These are phyloP conservation scores for Saccharomycopsis synnaedendra DNA, from an alignment of 805 yeast genomes.

Conservation along the genomic window DNA sequence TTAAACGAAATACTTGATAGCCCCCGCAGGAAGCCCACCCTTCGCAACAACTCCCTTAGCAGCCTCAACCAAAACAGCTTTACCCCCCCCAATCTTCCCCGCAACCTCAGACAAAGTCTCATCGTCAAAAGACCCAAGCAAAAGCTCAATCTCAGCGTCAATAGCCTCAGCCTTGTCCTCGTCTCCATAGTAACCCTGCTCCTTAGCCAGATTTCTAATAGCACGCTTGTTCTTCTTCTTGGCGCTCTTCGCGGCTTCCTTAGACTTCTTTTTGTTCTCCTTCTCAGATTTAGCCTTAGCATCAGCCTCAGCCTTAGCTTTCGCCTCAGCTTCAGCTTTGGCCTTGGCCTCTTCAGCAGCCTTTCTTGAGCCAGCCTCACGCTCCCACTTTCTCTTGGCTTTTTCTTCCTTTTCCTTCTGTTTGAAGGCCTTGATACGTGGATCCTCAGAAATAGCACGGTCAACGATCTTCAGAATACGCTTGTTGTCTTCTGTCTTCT, in stretches of 20 bases:
- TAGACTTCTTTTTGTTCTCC: slow-evolving; percentile 84
- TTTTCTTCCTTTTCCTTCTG: slow-evolving; percentile 91
- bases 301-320: slow-evolving; percentile 65
- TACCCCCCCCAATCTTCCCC: slow-evolving; percentile 49
- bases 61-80: slow-evolving; percentile 42
- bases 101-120: slow-evolving; percentile 68
- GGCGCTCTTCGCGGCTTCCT: slow-evolving; percentile 80
- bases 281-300: slow-evolving; percentile 54
- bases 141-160: slow-evolving; percentile 68
- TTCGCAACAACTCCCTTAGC: slow-evolving; percentile 42
- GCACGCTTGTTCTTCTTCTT: slow-evolving; percentile 95
- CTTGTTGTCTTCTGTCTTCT: slow-evolving; percentile 93
- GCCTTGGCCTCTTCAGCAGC: slow-evolving; percentile 89
- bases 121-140: slow-evolving; percentile 76
- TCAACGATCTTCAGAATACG: slow-evolving; percentile 78
- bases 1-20: slow-evolving; percentile 38
- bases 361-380: slow-evolving; percentile 93
- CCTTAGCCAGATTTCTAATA: slow-evolving; percentile 75
- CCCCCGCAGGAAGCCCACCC: slow-evolving; percentile 42
- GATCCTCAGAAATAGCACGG: slow-evolving; percentile 83
- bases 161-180: slow-evolving; percentile 53
- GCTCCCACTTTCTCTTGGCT: slow-evolving; percentile 94
- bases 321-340: slow-evolving; percentile 82
- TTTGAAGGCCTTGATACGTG: slow-evolving; percentile 88
- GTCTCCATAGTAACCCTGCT: slow-evolving; percentile 74